Evolutionary conservation across 176 grass and related monocot genomes (phyloP), one percentile per base, ranked within the genome.

Genomic region (Juncus inflexus): DNA sequence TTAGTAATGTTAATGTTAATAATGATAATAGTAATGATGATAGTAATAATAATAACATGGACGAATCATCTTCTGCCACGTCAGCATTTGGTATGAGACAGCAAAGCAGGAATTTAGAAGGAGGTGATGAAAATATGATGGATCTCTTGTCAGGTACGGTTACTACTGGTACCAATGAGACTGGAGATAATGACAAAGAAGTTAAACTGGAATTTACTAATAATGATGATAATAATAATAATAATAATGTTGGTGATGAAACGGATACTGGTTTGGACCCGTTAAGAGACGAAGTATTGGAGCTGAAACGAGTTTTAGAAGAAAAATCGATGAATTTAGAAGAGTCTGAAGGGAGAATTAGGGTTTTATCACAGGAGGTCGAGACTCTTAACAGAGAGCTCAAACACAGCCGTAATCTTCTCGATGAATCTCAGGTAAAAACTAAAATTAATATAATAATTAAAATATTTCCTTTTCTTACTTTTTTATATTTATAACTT

Each of bases 371-470:
- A 63, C 80, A 89, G 53, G 95, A 99, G 42, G 43, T 84, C 16
- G 76, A 76, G 65, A 84, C 77, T 37, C 62, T 99, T 62, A 90
- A 62, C 28, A 83, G 72, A 84, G 95, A 94, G 57, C 83, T 85
- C 69, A 83, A 99, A 53, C 76, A 84, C 35, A 78, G 65, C 7
- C 52, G 16, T 45, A 87, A 78, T 80, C 88, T 83, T 62, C 95
- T 94, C 73, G 89, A 99, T 35, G 95, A 99, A 67, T 94, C 95
- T 78, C 95, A 99, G 83, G 95, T 99, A 76, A 80, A 61, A 41
- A 9, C 15, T 76, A 47, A 47, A 9, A 47, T 61, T 66, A 35
- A 58, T 12, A 9, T 66, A 53, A 70, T 78, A 9, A 51, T 35
- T 40, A 36, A 52, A 19, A 5, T 13, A 14, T 28, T 28, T 28